Percentiles rank a stretch among this genome's conserved stretches.
Evolutionary conservation across 192 early-diverging fungal genomes (phyloP).

Genomic region (Radiomyces spectabilis): DNA sequence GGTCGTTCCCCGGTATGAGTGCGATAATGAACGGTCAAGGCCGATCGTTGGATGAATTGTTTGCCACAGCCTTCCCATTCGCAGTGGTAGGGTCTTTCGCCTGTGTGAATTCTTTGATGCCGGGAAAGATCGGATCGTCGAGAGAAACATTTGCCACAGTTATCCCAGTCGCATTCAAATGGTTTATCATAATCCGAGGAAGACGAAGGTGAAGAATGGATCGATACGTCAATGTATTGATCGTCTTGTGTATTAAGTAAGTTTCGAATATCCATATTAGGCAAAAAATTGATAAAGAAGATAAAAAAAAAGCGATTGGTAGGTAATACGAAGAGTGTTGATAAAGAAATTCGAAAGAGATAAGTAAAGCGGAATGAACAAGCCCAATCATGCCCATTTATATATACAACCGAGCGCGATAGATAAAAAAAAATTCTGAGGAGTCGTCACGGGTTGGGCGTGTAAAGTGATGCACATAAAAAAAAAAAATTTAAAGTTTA

Average conservation of each 20-base stretch:
- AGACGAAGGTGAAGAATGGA: not conserved
- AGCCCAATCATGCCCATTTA: not conserved
- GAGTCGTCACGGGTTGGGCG: not conserved
- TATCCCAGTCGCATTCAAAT: conserved; percentile 33
- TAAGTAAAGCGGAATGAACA: not conserved
- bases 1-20: conserved; percentile 64
- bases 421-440: not conserved
- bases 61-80: conserved; percentile 42
- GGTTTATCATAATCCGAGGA: conserved; percentile 20
- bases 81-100: conserved; percentile 44
- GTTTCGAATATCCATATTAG: conserved; percentile 29
- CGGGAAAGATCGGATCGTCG: conserved; percentile 45
- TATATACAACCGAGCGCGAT: too few relatives aligned
- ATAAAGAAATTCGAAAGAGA: not conserved
- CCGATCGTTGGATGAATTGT: conserved; percentile 54
- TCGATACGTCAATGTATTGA: not conserved
- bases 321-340: not conserved
- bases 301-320: not conserved
- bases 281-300: not conserved
- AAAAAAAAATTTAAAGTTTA: not conserved
- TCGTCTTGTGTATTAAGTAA: conserved; percentile 24
- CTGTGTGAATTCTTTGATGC: conserved; percentile 52
- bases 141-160: conserved; percentile 45
- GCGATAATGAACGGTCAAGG: conserved; percentile 50
- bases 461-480: not conserved